Conservation (phyloP, 202 grass and related monocot species). For the Panicum virgatum region DNA sequence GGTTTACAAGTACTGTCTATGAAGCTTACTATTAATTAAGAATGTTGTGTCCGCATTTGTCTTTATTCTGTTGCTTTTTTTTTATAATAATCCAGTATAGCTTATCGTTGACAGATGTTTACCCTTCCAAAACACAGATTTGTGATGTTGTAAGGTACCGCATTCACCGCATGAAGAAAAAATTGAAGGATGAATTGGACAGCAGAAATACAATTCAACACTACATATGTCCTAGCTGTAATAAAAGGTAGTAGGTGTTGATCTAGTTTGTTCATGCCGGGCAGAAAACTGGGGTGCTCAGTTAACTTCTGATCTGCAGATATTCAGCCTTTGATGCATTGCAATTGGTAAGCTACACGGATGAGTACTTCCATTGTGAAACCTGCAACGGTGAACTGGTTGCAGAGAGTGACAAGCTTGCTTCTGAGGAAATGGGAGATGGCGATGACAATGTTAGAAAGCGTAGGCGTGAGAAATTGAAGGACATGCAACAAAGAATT, state of each 20-base stretch:
- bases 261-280: constrained; percentile 14
- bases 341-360: constrained; percentile 75
- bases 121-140: constrained; percentile 56
- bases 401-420: constrained; percentile 98
- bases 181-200: constrained; percentile 94
- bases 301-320: constrained; percentile 41
- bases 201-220: constrained; percentile 95
- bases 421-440: constrained; percentile 98
- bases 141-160: constrained; percentile 90
- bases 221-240: constrained; percentile 92
- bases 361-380: constrained; percentile 96
- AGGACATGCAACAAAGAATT: constrained; percentile 88
- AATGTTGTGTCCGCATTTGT: constrained; percentile 14
- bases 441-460: constrained; percentile 88
- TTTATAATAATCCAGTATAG: neutral
- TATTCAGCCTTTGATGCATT: constrained; percentile 97
- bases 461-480: constrained; percentile 84
- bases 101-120: constrained; percentile 23
- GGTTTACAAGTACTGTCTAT: neutral
- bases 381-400: constrained; percentile 93
- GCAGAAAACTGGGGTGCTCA: neutral
- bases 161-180: constrained; percentile 97
- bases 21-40: neutral
- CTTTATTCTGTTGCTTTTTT: constrained; percentile 30
- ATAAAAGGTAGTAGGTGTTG: constrained; percentile 59